Evolutionary conservation across 2,329 filamentous ascomycete species (phyloP).

Genomic region (Exserohilum rostratum): DNA sequence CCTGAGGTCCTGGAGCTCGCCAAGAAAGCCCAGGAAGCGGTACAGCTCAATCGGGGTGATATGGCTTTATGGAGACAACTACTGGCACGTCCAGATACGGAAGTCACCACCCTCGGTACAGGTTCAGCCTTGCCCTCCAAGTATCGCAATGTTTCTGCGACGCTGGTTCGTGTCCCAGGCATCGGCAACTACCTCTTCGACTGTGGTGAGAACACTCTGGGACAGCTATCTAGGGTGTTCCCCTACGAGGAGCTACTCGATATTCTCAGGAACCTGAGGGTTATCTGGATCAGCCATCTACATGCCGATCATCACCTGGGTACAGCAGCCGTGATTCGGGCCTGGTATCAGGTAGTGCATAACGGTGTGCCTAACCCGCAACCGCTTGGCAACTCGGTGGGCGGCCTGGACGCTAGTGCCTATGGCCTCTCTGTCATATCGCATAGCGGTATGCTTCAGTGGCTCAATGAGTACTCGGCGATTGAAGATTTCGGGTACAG

Average conservation of each 20-base stretch:
- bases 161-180: conserved; percentile 81
- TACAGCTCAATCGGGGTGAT: conserved; percentile 47
- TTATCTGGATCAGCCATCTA: conserved; percentile 92
- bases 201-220: conserved; percentile 89
- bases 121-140: conserved; percentile 90
- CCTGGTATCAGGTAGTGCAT: conserved; percentile 72
- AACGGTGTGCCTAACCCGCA: conserved; percentile 36
- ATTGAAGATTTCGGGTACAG: conserved; percentile 78
- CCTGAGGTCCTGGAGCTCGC: conserved; percentile 62
- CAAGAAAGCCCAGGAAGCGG: conserved; percentile 47
- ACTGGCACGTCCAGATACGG: conserved; percentile 75
- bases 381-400: conserved; percentile 17
- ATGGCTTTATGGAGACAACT: conserved; percentile 65
- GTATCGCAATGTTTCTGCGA: conserved; percentile 93
- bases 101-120: conserved; percentile 87
- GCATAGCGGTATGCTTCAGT: conserved; percentile 72
- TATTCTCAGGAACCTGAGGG: conserved; percentile 78
- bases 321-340: conserved; percentile 77
- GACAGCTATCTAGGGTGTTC: conserved; percentile 80
- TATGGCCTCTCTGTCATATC: conserved; percentile 63
- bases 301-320: conserved; percentile 97
- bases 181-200: conserved; percentile 90
- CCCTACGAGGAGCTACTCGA: conserved; percentile 66
- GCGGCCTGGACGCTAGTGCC: conserved; percentile 38
- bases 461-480: conserved; percentile 78